Conservation (phyloP, 140 eudicot species). For the Bidens hawaiensis region DNA sequence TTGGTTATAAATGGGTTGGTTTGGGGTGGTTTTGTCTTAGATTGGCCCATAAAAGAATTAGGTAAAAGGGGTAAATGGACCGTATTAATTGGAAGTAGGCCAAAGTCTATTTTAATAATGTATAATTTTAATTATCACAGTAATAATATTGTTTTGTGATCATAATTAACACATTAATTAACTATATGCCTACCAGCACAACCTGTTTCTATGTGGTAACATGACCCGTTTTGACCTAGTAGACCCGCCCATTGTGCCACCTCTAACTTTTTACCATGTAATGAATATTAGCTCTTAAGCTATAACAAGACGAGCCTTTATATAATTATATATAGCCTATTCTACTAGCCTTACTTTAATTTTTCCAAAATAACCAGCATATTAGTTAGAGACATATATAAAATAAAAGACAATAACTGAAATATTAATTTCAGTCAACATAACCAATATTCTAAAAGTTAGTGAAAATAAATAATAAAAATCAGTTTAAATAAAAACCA, state of each 20-base stretch:
- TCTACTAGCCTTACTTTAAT: too few relatives aligned
- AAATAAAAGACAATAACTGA: too few relatives aligned
- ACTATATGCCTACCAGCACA: not conserved
- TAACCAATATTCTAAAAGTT: too few relatives aligned
- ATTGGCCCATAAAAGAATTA: not conserved
- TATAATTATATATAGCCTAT: too few relatives aligned
- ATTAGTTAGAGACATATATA: too few relatives aligned
- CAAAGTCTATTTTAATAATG: not conserved
- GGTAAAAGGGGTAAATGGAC: not conserved
- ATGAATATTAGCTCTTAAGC: not conserved
- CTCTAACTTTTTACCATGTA: not conserved
- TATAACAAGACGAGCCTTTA: too few relatives aligned
- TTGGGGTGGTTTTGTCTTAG: not conserved
- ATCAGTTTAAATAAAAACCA: too few relatives aligned
- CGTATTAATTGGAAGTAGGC: not conserved
- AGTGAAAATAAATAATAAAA: too few relatives aligned
- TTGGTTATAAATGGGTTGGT: not conserved
- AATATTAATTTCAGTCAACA: too few relatives aligned
- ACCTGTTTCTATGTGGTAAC: not conserved
- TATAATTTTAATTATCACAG: not conserved
- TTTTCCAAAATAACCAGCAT: too few relatives aligned
- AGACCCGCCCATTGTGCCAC: not conserved
- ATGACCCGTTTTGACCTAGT: not conserved
- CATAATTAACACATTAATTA: conserved; percentile 2
- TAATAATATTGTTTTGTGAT: not conserved